These are phyloP conservation scores for Phaeodactylum tricornutum DNA, from an alignment of 108 stramenopile genomes.

Conservation along the genomic window DNA sequence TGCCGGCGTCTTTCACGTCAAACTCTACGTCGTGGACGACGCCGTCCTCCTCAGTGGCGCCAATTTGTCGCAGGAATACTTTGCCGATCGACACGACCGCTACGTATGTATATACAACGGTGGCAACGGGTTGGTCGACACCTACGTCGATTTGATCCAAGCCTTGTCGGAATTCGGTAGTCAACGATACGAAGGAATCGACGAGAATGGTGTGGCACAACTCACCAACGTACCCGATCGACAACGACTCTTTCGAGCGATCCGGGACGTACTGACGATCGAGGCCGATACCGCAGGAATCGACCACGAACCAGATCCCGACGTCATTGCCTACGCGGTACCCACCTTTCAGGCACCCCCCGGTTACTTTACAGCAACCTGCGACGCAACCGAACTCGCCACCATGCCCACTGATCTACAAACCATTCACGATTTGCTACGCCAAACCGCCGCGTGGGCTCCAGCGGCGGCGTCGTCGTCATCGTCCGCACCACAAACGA, in stretches of 20 bases:
- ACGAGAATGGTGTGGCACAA: not conserved
- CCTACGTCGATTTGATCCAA: constrained; percentile 58
- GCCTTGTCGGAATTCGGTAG: constrained; percentile 33
- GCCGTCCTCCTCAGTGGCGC: constrained; percentile 67
- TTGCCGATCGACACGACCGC: constrained; percentile 69
- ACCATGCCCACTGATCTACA: constrained; percentile 10
- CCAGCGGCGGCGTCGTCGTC: constrained; percentile 8
- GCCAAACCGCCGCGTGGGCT: too few species aligned
- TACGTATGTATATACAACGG: constrained; percentile 47
- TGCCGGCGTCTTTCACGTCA: constrained; percentile 81
- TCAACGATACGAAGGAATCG: not conserved
- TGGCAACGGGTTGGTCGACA: constrained; percentile 65
- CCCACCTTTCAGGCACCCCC: constrained; percentile 57
- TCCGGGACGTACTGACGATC: not conserved
- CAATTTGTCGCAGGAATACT: constrained; percentile 80
- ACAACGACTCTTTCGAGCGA: not conserved
- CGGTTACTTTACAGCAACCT: constrained; percentile 8
- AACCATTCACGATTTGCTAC: constrained; percentile 14
- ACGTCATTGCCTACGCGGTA: constrained; percentile 39
- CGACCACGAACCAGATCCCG: not conserved
- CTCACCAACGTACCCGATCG: not conserved
- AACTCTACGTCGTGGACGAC: constrained; percentile 78
- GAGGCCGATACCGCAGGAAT: not conserved
- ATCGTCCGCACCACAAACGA: not conserved
- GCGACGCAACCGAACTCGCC: not conserved